Evolutionary conservation across 805 yeast species (phyloP).

Genomic region (Blastobotrys attinorum): DNA sequence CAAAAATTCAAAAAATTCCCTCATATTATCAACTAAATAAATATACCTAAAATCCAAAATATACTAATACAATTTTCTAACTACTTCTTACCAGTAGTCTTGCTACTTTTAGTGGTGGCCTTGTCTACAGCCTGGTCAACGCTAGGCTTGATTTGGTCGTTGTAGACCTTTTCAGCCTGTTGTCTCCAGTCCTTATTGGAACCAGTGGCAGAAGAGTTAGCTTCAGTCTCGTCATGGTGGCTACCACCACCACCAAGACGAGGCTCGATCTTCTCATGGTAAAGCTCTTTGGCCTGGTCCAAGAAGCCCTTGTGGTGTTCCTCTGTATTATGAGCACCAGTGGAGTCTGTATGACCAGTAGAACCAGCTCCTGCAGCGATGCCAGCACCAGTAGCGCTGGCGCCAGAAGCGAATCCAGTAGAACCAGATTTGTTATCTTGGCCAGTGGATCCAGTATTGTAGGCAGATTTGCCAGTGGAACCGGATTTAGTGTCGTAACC

Average conservation of each 20-base stretch:
- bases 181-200: background rate
- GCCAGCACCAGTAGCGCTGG: background rate
- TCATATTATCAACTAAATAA: too few relatives aligned
- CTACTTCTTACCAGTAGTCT: too few relatives aligned
- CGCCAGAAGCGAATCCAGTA: background rate
- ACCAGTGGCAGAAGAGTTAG: background rate
- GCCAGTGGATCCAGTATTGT: too few relatives aligned
- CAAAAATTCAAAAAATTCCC: too few relatives aligned
- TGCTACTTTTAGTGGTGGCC: too few relatives aligned
- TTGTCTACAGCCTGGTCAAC: background rate
- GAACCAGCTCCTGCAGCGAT: background rate
- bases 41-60: too few relatives aligned
- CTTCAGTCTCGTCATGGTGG: background rate
- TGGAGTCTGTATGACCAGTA: background rate
- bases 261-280: background rate
- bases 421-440: background rate
- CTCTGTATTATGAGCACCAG: background rate
- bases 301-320: background rate
- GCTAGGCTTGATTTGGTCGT: constrained; percentile 1
- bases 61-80: too few relatives aligned
- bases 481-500: too few relatives aligned
- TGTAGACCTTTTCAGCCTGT: constrained; percentile 1
- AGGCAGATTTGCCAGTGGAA: too few relatives aligned
- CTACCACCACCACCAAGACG: background rate
- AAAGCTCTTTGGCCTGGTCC: background rate